Evolutionary conservation across 805 yeast species (phyloP), one percentile per base, ranked within the genome.

Genomic region (Nakazawaea populi): DNA sequence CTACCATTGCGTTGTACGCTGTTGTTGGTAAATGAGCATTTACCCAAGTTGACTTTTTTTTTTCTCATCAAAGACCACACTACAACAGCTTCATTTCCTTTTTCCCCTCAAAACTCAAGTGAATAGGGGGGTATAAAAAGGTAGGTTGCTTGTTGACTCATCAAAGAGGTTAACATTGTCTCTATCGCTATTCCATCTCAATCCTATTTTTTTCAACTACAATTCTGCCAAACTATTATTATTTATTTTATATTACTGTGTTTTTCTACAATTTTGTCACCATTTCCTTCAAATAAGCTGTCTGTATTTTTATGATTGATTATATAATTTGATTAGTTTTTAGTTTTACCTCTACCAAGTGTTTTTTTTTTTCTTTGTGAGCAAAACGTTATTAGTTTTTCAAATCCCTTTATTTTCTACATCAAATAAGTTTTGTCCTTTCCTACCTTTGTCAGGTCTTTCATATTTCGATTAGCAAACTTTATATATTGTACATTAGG

Each of bases 1-100:
- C 77, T 34, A 61, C 70, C 34, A 61, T 77, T 60, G 77, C 80
- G 5, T 69, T 78, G 51, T 79, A 79, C 63, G 77, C 83, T 24
- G 45, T 45, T 30, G 28, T 29, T 35, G 46, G 40, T 32, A 38
- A 46, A 45, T 42, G 18, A 35, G 7, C 10, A 37, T 6, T 37
- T 37, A 32, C 11, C 3, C 24, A 18, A 18, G 24, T 18, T 18
- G 24, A 18, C 24, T 18, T 18, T 18, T 18, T 18, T 18, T 18
- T 18, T 18, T 32, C 35, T 32, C 35, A 32, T 32, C 35, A 32
- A 32, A 18, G 24, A 18, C 3, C 24, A 18, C 24, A 18, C 24
- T 18, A 18, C 24, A 18, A 18, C 24, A 18, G 24, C 24, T 18
- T 18, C 24, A 18, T 18, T 18, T 18, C 24, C 24, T 18, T 18